phyloP scores from a whole-genome alignment of 441 rosid species.

The Pelargonium fulgidum region DNA sequence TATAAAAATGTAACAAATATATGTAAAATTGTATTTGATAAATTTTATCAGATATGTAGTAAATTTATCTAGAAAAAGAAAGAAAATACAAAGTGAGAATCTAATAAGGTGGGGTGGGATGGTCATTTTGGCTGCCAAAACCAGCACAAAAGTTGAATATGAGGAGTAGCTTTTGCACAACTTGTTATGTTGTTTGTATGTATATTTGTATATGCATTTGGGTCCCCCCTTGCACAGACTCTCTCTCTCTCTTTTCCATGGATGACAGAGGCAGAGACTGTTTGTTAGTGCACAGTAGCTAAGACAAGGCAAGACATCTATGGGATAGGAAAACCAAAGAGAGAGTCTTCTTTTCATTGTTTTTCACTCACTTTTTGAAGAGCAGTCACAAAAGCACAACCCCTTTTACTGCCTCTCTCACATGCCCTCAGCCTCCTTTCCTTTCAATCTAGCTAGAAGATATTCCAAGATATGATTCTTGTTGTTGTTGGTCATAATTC shows the following conservation, averaged over 20 bases:
- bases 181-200: constrained; percentile 1
- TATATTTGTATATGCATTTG: background rate
- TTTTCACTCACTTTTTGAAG: background rate
- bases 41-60: no score
- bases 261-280: background rate
- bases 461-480: no score
- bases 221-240: constrained; percentile 1
- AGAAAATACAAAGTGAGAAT: no score
- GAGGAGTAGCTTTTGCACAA: background rate
- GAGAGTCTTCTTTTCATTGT: background rate
- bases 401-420: background rate
- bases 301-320: background rate
- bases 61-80: no score
- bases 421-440: background rate
- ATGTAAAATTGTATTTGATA: no score
- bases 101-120: no score
- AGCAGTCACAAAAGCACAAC: background rate
- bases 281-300: background rate
- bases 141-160: background rate
- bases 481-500: no score
- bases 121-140: background rate
- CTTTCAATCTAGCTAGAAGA: background rate
- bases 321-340: no score
- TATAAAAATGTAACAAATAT: no score
- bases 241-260: background rate